phyloP scores from a whole-genome alignment of 179 eudicot genomes.

The Silene coronaria region DNA sequence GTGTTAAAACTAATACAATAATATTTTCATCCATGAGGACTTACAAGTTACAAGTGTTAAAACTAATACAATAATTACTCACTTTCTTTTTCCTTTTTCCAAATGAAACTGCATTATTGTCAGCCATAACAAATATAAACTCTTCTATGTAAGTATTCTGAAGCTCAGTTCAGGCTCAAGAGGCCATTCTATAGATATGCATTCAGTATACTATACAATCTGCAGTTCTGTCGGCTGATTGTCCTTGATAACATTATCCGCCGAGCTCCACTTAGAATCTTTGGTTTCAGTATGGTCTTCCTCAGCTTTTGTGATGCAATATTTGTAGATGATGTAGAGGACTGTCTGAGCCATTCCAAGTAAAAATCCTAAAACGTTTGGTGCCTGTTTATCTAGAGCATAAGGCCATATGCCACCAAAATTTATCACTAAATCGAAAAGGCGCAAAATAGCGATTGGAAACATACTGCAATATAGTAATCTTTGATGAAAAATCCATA shows the following conservation, averaged over 20 bases:
- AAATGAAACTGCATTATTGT: background rate
- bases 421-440: background rate
- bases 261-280: constrained; percentile 19
- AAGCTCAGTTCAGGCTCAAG: constrained; percentile 8
- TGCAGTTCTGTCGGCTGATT: constrained; percentile 28
- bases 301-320: constrained; percentile 16
- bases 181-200: constrained; percentile 5
- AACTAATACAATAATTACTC: background rate
- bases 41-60: background rate
- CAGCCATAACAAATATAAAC: background rate
- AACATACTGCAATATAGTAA: constrained; percentile 66
- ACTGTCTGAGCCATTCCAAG: constrained; percentile 57
- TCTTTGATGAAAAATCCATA: constrained; percentile 61
- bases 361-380: constrained; percentile 59
- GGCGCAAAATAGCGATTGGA: background rate
- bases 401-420: constrained; percentile 9
- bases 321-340: constrained; percentile 50
- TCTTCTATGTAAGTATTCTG: background rate
- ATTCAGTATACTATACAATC: constrained; percentile 16
- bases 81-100: background rate
- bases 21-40: background rate
- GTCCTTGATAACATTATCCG: constrained; percentile 12
- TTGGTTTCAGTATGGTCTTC: constrained; percentile 14
- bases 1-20: background rate
- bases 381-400: constrained; percentile 35